Evolutionary conservation across 352 stramenopile genomes (phyloP).

Genomic region (Pseudoperonospora humuli): DNA sequence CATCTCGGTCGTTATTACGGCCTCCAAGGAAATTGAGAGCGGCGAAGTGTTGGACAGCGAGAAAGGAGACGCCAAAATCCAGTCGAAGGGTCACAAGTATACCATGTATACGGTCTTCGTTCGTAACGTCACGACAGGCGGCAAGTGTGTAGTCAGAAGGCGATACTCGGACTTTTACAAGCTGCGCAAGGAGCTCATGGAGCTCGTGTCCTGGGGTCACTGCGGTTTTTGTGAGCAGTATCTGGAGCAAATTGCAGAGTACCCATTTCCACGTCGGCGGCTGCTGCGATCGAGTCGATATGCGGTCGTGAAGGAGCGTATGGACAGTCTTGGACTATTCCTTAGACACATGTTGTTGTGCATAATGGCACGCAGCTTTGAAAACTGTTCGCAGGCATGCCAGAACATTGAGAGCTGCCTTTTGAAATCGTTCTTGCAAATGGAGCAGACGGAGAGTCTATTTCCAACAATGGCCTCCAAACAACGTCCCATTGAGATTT

Average conservation of each 20-base stretch:
- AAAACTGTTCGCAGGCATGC: conserved; percentile 55
- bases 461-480: conserved; percentile 47
- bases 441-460: conserved; percentile 48
- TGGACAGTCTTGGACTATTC: conserved; percentile 76
- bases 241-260: conserved; percentile 57
- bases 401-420: conserved; percentile 67
- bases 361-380: conserved; percentile 61
- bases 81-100: conserved; percentile 49
- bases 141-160: conserved; percentile 68
- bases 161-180: conserved; percentile 86
- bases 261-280: conserved; percentile 70
- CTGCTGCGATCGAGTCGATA: conserved; percentile 61
- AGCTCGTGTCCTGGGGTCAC: conserved; percentile 71
- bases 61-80: conserved; percentile 4
- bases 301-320: conserved; percentile 75
- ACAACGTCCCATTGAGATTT: conserved; percentile 47
- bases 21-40: conserved; percentile 44
- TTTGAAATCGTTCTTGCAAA: conserved; percentile 67
- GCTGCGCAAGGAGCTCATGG: conserved; percentile 76
- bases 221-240: conserved; percentile 60
- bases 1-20: conserved; percentile 58
- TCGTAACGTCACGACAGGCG: conserved; percentile 57
- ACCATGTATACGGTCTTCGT: conserved; percentile 85
- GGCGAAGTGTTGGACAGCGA: conserved; percentile 11
- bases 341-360: conserved; percentile 68